Base-by-base conservation (phyloP, 176 grass and related monocot genomes). In the Aegilops speltoides region DNA sequence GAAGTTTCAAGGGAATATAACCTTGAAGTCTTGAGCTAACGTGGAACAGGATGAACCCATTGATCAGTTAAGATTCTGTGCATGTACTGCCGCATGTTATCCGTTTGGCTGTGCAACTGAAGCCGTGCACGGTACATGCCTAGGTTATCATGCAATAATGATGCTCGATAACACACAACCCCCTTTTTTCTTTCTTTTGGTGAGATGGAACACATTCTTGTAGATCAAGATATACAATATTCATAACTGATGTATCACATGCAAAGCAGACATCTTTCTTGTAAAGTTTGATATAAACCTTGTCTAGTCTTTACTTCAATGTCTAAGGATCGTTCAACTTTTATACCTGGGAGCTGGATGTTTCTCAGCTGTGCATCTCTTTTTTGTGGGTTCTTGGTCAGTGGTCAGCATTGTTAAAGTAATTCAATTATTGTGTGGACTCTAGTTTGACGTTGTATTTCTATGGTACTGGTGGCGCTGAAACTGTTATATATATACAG, bases 1-100 rank as follows among this genome's bases (percentile, higher is more conserved):
- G 68, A 79, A 70, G 10, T 67, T 74, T 85, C 32, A 41, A 57
- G 31, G 28, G 67, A 23, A 46, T 73, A 64, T 80, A 90, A 14
- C 36, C 32, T 67, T 34, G 32, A 22, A 37, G 67, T 37, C 33
- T 69, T 86, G 48, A 82, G 48, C 22, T 69, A 36, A 63, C 70
- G 23, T 81, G 45, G 34, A 85, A 57, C 24, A 76, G 32, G 34
- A 46, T 26, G 10, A 50, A 31, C 25, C 54, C 14, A 69, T 78
- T 78, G 77, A 12, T 34, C 14, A 10, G 37, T 85, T 85, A 52
- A 6, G 26, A 8, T 59, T 15, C 46, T 78, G 19, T 57, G 16
- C 37, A 31, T 22, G 24, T 86, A 43, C 32, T 79, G n/a, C 32
- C 57, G 64, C 75, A 38, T 79, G 11, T 59, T 79, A 17, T 59